Evolutionary conservation across 805 yeast genomes (phyloP), one percentile per base, ranked within the genome.

Genomic region (Ogataea trehalophila): DNA sequence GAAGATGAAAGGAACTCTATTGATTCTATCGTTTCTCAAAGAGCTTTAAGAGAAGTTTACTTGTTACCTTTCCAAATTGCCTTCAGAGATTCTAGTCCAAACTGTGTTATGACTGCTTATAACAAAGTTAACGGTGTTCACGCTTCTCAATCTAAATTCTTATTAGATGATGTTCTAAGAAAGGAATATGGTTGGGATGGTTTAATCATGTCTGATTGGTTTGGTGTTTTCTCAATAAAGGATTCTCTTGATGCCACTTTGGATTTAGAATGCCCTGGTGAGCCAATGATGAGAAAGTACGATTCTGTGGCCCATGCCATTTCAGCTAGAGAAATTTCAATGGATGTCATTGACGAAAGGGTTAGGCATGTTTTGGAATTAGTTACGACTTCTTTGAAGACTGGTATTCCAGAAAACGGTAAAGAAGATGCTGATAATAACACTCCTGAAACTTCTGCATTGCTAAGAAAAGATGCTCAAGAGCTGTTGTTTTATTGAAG

Each of bases 181-280:
- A 59, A 68, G 5, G 87, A 82, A 60, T 82, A 84, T 84, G 66
- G 69, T 11, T 82, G 73, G 68, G 69, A 75, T 14, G 87, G 87
- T 42, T 61, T 74, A 35, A 60, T 73, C 38, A 79, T 82, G 81
- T 76, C 83, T 35, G 87, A 82, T 63, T 82, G 87, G 87, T 77
- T 59, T 61, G 87, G 87, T 35, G 73, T 73, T 13, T 80, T 76
- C 60, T 71, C 81, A 17, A 64, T 67, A 36, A 70, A 69, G 42
- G 74, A 70, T 37, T 59, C 82, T 17, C 59, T 81, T 42, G 72
- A 73, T 39, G 77, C 79, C 35, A 87, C 87, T 8, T 63, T 82
- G 45, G 83, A 80, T 59, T 66, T 82, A 54, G 87, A 83, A 61
- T 80, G 81, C 83, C 88, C 88, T 1, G 87, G 87, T 35, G 78